Percentiles rank a stretch among this genome's conserved stretches.
Conservation (phyloP, 805 yeast genomes). For the Nakazawaea wickerhamii region DNA sequence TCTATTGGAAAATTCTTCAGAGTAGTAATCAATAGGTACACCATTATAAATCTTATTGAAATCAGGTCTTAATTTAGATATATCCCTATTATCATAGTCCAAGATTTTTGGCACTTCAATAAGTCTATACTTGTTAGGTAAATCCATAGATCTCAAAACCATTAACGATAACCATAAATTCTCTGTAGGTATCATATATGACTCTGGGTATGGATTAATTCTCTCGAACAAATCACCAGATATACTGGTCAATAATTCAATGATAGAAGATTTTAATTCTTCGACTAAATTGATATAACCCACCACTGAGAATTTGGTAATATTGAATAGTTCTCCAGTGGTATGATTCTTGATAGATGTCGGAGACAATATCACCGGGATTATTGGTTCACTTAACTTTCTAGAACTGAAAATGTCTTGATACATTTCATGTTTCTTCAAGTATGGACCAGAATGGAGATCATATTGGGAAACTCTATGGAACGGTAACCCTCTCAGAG, state of each 20-base stretch:
- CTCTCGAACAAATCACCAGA: neutral
- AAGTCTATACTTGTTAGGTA: neutral
- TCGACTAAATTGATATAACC: constrained; percentile 5
- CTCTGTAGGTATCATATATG: neutral
- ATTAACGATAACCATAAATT: constrained; percentile 1
- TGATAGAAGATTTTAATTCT: constrained; percentile 2
- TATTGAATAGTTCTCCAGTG: constrained; percentile 3
- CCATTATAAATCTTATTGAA: constrained; percentile 7
- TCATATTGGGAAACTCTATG: neutral
- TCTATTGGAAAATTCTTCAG: constrained; percentile 2
- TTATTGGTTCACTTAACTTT: neutral
- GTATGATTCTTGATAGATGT: neutral
- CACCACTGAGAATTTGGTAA: constrained; percentile 2
- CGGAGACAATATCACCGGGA: constrained; percentile 8
- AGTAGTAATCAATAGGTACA: constrained; percentile 4
- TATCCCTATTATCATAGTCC: constrained; percentile 3
- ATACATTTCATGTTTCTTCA: neutral
- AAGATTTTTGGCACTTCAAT: constrained; percentile 4
- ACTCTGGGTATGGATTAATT: neutral
- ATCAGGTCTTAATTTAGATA: constrained; percentile 11
- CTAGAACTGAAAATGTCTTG: neutral
- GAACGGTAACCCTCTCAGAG: neutral
- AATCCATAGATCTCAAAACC: constrained; percentile 1
- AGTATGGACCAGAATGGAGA: constrained; percentile 1
- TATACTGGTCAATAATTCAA: constrained; percentile 1